Evolutionary conservation across 1,284 basidiomycete species (phyloP), one percentile per base, ranked within the genome.

Genomic region (Vanrija sp.): DNA sequence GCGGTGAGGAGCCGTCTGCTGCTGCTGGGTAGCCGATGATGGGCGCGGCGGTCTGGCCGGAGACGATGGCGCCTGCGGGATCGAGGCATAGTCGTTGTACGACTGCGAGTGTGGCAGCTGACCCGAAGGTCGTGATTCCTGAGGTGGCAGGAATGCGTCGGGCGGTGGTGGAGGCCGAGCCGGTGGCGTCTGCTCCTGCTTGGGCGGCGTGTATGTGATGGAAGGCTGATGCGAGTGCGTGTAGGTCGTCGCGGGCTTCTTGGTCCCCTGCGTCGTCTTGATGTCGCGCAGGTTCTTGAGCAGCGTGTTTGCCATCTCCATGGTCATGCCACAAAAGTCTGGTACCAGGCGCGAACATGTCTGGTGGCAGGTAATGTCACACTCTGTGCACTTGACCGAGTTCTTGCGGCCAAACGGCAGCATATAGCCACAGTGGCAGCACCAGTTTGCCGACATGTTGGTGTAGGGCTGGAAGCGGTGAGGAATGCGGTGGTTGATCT

Each of bases 281-380:
- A 84, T 93, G 55, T 81, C 80, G 63, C 82, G 88, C 80, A 92
- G 87, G 73, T 95, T 88, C 57, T 87, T 85, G 51, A 98, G 82
- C 23, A 99, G 81, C 68, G 88, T 85, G 74, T 98, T 98, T 39
- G 96, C 96, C 57, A 91, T 96, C 76, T 97, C 96, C 95, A 98
- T 98, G 20, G 92, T 93, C 95, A 99, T 98, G 47, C 96, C 96
- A 70, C 96, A 99, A 77, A 99, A 98, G 77, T 98, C 95, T 54
- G 96, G 96, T 27, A 99, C 95, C 50, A 98, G 83, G 73, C 98
- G 96, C 0, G 93, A 91, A 76, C 96, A 99, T 62, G 96, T 92
- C 20, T 92, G 92, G 77, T 99, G 96, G 66, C 93, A 96, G 49
- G 95, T 98, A 60, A 98, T 86, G 68, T 87, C 86, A 76, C 96